phyloP scores from a whole-genome alignment of 2,329 filamentous ascomycete species.

The Colletotrichum sojae region DNA sequence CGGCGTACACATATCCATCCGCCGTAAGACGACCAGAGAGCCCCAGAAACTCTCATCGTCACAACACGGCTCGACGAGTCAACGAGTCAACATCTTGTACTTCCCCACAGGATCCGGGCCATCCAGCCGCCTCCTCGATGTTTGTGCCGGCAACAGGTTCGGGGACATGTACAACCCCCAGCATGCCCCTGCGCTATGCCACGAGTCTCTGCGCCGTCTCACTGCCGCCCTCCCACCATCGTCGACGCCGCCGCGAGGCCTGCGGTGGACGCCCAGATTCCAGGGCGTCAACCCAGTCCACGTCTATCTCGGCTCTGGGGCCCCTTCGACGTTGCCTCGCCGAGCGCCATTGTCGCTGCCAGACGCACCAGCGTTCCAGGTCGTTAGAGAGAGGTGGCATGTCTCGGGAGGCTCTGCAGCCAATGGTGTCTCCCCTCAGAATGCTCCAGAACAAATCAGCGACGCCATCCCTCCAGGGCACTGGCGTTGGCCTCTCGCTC shows the following conservation, averaged over 20 bases:
- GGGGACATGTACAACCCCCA: conserved; percentile 5
- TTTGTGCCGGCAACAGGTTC: conserved; percentile 11
- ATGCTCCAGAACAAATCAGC: conserved; percentile 13
- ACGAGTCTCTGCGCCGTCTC: conserved; percentile 27
- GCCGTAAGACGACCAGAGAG: too few relatives aligned
- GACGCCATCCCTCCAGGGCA: too few relatives aligned
- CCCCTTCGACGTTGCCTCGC: not conserved
- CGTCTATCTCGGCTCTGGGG: too few relatives aligned
- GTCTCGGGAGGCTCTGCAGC: conserved; percentile 24
- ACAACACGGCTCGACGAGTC: not conserved
- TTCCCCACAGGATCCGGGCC: not conserved
- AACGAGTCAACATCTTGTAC: too few relatives aligned
- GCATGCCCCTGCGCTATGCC: conserved; percentile 15
- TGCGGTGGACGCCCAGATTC: not conserved
- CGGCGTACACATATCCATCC: too few relatives aligned
- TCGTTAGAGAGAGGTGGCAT: conserved; percentile 6
- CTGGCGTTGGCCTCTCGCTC: conserved; percentile 13
- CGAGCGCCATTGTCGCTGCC: not conserved
- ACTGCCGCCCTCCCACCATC: conserved; percentile 6
- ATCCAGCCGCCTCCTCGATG: not conserved
- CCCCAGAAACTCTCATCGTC: too few relatives aligned
- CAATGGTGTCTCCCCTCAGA: conserved; percentile 15
- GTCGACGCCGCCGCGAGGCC: not conserved
- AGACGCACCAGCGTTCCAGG: not conserved
- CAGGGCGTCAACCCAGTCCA: not conserved